Conservation (phyloP, 768 basidiomycete species). For the Panus rudis region DNA sequence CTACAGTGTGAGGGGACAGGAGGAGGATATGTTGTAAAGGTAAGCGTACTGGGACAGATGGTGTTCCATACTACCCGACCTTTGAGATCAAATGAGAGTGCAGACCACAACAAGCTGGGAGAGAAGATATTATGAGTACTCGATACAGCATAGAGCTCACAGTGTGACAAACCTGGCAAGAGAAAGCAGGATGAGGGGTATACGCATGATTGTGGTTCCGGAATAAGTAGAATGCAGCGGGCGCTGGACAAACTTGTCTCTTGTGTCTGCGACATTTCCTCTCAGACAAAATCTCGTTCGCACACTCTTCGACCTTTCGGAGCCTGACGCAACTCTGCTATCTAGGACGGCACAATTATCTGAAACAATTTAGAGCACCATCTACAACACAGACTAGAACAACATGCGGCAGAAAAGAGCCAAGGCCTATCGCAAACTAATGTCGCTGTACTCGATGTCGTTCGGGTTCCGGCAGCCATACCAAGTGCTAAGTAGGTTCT, state of each 20-base stretch:
- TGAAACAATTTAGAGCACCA: too few relatives aligned
- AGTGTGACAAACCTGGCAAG: neutral
- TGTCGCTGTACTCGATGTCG: constrained; percentile 79
- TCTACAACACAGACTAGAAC: neutral
- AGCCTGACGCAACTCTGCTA: neutral
- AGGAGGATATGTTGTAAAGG: constrained; percentile 6
- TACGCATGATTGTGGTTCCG: neutral
- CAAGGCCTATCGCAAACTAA: constrained; percentile 90
- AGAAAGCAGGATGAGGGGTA: neutral
- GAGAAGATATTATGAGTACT: neutral
- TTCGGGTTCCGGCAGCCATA: constrained; percentile 94
- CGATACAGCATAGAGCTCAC: neutral
- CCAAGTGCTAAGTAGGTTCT: constrained; percentile 71
- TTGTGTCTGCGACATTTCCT: too few relatives aligned
- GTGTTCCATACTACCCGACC: constrained; percentile 69
- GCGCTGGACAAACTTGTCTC: too few relatives aligned
- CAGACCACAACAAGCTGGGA: constrained; percentile 20
- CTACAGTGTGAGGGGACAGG: neutral
- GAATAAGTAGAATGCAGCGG: too few relatives aligned
- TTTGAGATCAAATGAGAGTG: constrained; percentile 44
- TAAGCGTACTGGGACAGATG: constrained; percentile 48
- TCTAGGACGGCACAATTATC: too few relatives aligned
- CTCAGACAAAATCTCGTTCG: too few relatives aligned
- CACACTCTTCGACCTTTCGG: neutral
- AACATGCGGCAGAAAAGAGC: constrained; percentile 93